Evolutionary conservation across 768 basidiomycete genomes (phyloP).

Genomic region (Floccularia luteovirens): DNA sequence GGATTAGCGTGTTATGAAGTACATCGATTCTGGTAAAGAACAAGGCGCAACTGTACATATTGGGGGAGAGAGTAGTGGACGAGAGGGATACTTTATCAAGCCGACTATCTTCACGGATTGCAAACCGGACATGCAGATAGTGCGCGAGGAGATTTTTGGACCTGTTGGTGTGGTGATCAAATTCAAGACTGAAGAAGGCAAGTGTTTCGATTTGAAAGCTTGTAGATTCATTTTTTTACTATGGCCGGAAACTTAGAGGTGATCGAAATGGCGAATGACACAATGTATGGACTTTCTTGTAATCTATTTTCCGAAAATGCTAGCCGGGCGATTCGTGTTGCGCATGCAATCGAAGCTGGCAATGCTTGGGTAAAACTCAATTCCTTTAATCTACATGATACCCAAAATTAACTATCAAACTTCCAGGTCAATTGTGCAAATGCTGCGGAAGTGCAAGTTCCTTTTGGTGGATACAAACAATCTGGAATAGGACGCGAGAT

Average conservation of each 20-base stretch:
- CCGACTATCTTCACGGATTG: conserved; percentile 68
- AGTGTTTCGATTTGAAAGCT: too few relatives aligned
- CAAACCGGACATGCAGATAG: conserved; percentile 59
- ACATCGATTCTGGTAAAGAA: conserved; percentile 66
- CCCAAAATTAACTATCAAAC: too few relatives aligned
- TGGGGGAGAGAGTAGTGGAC: conserved; percentile 54
- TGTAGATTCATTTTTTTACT: not conserved
- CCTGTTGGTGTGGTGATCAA: conserved; percentile 68
- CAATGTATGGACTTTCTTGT: conserved; percentile 70
- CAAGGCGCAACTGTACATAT: conserved; percentile 56
- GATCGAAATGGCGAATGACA: conserved; percentile 64
- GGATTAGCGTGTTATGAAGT: conserved; percentile 58
- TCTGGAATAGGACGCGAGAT: conserved; percentile 18
- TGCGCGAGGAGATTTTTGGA: conserved; percentile 67
- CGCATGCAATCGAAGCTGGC: conserved; percentile 61
- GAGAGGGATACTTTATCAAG: conserved; percentile 59
- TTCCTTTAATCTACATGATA: too few relatives aligned
- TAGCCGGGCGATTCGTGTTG: conserved; percentile 53
- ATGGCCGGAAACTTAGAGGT: conserved; percentile 23
- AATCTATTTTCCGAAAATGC: conserved; percentile 70
- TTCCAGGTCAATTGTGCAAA: conserved; percentile 16
- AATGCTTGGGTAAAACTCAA: conserved; percentile 53
- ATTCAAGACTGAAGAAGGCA: conserved; percentile 50
- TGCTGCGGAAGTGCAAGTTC: conserved; percentile 8
- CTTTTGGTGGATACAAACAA: conserved; percentile 20